A percentile compares a stretch with the other conserved stretches of the same genome.
These are phyloP conservation scores for Blastobotrys peoriensis DNA, from an alignment of 805 yeast species.

Conservation along the genomic window DNA sequence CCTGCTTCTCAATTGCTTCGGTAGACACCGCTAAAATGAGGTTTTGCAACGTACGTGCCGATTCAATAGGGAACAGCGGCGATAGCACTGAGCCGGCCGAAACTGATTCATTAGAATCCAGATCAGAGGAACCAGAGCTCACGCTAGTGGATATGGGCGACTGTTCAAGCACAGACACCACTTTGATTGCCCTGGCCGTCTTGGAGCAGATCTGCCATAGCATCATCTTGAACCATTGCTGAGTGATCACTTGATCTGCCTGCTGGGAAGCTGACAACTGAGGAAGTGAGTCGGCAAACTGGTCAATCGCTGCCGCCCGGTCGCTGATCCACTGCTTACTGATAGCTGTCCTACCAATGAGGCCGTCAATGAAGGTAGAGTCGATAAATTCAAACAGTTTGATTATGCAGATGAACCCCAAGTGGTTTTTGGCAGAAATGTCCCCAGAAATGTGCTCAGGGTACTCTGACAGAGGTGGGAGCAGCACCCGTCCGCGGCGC, in stretches of 20 bases:
- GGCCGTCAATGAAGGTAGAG: constrained; percentile 12
- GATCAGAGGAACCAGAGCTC: constrained; percentile 6
- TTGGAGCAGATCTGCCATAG: constrained; percentile 15
- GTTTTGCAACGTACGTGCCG: constrained; percentile 8
- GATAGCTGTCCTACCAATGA: constrained; percentile 8
- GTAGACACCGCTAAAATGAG: constrained; percentile 6
- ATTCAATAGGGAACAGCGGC: constrained; percentile 12
- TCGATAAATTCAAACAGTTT: constrained; percentile 14
- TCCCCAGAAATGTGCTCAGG: background rate
- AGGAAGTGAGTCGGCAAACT: constrained; percentile 1
- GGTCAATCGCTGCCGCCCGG: constrained; percentile 9
- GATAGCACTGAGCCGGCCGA: constrained; percentile 5
- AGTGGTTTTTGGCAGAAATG: constrained; percentile 4
- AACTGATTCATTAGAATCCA: background rate
- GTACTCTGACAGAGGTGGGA: constrained; percentile 1
- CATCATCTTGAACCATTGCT: constrained; percentile 16
- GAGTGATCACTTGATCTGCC: constrained; percentile 13
- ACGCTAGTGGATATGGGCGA: too few species aligned
- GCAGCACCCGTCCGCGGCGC: constrained; percentile 8
- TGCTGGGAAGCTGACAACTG: constrained; percentile 12
- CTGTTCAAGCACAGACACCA: too few species aligned
- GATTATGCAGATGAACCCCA: constrained; percentile 12
- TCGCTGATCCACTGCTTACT: constrained; percentile 11
- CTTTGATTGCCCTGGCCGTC: background rate
- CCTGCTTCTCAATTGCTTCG: constrained; percentile 12